Evolutionary conservation across 2,329 filamentous ascomycete genomes (phyloP).

Genomic region (Phyllosticta capitalensis): DNA sequence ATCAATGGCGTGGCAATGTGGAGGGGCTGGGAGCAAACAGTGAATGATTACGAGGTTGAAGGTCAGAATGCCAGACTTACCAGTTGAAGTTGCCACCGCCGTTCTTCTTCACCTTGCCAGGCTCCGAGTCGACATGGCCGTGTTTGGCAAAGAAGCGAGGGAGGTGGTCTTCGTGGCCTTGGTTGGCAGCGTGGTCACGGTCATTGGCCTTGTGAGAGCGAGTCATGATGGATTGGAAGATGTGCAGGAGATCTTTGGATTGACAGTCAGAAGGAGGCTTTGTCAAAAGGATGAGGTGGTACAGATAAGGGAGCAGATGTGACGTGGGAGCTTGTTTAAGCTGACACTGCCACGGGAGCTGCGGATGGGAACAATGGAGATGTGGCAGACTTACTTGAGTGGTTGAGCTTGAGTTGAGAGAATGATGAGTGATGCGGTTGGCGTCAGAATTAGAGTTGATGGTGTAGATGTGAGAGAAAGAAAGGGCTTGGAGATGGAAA

Average conservation of each 20-base stretch:
- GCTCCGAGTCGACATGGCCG: slow-evolving; percentile 70
- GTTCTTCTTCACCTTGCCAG: slow-evolving; percentile 95
- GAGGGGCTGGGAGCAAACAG: background rate
- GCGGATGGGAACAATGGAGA: background rate
- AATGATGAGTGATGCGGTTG: background rate
- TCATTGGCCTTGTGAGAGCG: slow-evolving; percentile 91
- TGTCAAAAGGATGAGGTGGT: background rate
- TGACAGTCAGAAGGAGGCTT: slow-evolving; percentile 4
- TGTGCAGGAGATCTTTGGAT: background rate
- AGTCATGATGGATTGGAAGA: slow-evolving; percentile 58
- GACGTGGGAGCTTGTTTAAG: slow-evolving; percentile 9
- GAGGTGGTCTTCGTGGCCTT: slow-evolving; percentile 64
- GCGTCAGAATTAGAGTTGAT: slow-evolving; percentile 3
- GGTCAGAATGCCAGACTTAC: slow-evolving; percentile 44
- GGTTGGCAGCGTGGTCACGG: slow-evolving; percentile 74
- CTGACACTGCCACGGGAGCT: slow-evolving; percentile 2
- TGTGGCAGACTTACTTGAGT: background rate
- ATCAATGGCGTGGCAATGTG: background rate
- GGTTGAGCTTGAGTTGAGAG: background rate
- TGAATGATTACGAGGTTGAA: background rate
- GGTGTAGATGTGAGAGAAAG: background rate
- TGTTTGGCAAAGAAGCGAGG: slow-evolving; percentile 91
- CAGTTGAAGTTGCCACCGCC: slow-evolving; percentile 89
- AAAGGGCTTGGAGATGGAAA: slow-evolving; percentile 2
- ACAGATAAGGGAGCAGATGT: background rate